Conservation (phyloP, 2,329 filamentous ascomycete genomes). For the Epichloe elymi region DNA sequence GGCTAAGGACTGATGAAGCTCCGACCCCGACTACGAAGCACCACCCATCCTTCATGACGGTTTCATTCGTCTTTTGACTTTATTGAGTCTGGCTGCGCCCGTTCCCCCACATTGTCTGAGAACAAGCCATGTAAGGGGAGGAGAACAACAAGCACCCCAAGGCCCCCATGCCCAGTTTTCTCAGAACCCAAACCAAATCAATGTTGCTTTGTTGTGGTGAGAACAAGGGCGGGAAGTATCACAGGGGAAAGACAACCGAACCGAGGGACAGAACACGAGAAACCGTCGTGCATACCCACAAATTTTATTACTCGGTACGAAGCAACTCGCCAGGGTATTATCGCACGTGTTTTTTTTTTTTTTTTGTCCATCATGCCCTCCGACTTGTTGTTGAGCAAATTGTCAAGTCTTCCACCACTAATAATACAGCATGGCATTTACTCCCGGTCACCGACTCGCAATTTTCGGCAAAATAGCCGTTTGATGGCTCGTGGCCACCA, state of each 20-base stretch:
- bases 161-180: neutral
- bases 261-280: too few relatives aligned
- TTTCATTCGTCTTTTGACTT: neutral
- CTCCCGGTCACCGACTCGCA: too few relatives aligned
- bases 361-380: too few relatives aligned
- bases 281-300: too few relatives aligned
- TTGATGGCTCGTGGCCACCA: too few relatives aligned
- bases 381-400: too few relatives aligned
- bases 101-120: neutral
- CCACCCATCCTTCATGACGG: neutral
- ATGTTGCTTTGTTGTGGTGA: neutral
- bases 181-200: neutral
- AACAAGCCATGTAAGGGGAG: neutral
- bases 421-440: too few relatives aligned
- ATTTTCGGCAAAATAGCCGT: too few relatives aligned
- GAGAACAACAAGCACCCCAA: neutral
- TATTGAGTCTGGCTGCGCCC: neutral
- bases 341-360: too few relatives aligned
- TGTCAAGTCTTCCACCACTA: too few relatives aligned
- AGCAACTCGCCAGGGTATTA: too few relatives aligned
- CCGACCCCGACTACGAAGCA: neutral
- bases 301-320: too few relatives aligned
- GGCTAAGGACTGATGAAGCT: neutral
- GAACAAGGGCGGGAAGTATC: neutral
- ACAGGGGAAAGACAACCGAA: neutral